Conservation (phyloP, 306 rosid genomes). For the Lupinus albus region DNA sequence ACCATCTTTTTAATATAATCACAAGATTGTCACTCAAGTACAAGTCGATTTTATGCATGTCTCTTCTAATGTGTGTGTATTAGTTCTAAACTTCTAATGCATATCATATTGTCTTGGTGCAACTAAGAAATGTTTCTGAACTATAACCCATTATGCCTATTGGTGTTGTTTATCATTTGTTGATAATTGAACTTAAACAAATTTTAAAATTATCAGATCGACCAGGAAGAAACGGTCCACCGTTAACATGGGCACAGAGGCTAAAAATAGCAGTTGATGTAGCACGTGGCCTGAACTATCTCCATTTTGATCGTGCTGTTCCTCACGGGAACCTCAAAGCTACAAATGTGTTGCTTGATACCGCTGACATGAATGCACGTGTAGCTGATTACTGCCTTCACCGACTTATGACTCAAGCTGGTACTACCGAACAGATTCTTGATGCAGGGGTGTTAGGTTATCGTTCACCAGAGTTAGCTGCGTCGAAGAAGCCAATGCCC, state of each 20-base stretch:
- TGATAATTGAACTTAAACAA: constrained; percentile 33
- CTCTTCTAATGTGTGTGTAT: not conserved
- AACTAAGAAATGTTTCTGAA: not conserved
- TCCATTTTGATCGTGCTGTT: constrained; percentile 98
- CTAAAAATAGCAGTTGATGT: constrained; percentile 96
- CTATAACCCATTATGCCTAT: not conserved
- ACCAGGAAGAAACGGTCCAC: constrained; percentile 91
- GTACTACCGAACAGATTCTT: constrained; percentile 92
- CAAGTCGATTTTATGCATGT: not conserved
- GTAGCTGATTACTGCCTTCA: constrained; percentile 99
- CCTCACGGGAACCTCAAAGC: constrained; percentile 98
- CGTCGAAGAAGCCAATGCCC: constrained; percentile 92
- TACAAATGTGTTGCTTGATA: constrained; percentile 82
- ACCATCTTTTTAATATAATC: no score
- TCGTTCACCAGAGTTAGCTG: constrained; percentile 92
- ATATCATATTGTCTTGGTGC: constrained; percentile 24
- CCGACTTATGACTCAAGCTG: constrained; percentile 96
- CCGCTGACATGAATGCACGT: constrained; percentile 84
- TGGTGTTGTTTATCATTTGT: constrained; percentile 8
- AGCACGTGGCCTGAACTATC: constrained; percentile 99
- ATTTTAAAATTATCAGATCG: constrained; percentile 61
- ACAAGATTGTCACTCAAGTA: not conserved
- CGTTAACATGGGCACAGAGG: constrained; percentile 84
- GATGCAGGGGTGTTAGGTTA: constrained; percentile 95
- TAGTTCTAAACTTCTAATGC: constrained; percentile 14